These are phyloP conservation scores for Entrophospora sp. DNA, from an alignment of 192 early-diverging fungal genomes.

Conservation along the genomic window DNA sequence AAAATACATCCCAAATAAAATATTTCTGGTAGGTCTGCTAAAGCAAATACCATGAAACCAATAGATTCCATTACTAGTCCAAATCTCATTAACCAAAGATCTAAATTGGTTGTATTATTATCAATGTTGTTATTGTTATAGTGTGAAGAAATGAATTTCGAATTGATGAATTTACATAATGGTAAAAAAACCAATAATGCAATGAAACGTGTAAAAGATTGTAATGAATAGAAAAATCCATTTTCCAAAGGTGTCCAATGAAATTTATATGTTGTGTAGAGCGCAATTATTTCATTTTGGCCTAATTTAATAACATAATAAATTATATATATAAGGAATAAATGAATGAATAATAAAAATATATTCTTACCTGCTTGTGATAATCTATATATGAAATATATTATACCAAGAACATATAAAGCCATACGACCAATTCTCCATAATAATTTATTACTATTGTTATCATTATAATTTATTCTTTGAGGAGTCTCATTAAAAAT, in stretches of 20 bases:
- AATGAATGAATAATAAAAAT: background rate
- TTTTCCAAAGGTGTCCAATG: conserved; percentile 13
- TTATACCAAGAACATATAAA: conserved; percentile 5
- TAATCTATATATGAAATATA: conserved; percentile 16
- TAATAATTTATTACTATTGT: background rate
- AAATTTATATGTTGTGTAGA: conserved; percentile 15
- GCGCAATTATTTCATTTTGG: conserved; percentile 12
- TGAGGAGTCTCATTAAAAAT: background rate
- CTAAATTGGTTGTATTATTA: conserved; percentile 28
- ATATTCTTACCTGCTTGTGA: conserved; percentile 11
- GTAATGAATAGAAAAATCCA: conserved; percentile 2
- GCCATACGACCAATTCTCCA: background rate
- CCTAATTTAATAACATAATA: background rate
- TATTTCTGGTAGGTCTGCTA: conserved; percentile 21
- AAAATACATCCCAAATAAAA: conserved; percentile 26
- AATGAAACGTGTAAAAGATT: conserved; percentile 4
- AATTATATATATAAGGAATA: background rate
- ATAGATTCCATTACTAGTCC: conserved; percentile 30
- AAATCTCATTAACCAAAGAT: conserved; percentile 33
- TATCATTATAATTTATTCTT: background rate
- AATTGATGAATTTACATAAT: background rate
- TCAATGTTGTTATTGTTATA: no score
- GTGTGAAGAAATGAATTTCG: background rate
- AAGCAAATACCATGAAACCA: conserved; percentile 28
- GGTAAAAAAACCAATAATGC: conserved; percentile 6